Evolutionary conservation across 1,139 yeast genomes (phyloP).

Genomic region (Scheffersomyces illinoinensis): DNA sequence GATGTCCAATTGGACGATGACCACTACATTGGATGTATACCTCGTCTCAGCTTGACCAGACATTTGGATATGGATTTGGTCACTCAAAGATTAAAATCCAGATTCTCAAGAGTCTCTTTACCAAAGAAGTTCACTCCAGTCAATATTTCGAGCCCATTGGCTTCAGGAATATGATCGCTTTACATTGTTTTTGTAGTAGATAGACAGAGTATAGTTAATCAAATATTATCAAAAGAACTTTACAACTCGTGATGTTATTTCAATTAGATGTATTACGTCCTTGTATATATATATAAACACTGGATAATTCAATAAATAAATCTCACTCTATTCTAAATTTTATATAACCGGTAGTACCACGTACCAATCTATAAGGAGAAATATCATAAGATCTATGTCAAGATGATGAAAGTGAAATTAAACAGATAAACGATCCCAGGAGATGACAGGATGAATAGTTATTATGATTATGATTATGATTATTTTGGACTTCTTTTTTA

Average conservation of each 20-base stretch:
- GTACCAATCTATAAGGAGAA: conserved; percentile 4
- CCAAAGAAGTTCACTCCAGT: conserved; percentile 92
- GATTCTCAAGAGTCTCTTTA: conserved; percentile 83
- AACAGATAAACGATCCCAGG: not conserved
- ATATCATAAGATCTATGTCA: not conserved
- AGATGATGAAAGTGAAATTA: conserved; percentile 4
- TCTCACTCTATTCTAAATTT: not conserved
- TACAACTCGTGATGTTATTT: not conserved
- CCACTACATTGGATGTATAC: conserved; percentile 95
- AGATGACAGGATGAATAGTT: not conserved
- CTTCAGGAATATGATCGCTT: conserved; percentile 17
- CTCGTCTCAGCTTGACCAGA: conserved; percentile 83
- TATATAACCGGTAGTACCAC: conserved; percentile 10
- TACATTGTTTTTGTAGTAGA: not conserved
- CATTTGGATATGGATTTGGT: conserved; percentile 93
- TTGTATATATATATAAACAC: conserved; percentile 1
- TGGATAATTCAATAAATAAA: not conserved
- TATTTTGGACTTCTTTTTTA: not conserved
- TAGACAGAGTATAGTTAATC: not conserved
- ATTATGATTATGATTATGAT: too few relatives aligned
- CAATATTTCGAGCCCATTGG: conserved; percentile 71
- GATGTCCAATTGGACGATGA: conserved; percentile 96
- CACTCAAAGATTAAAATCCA: conserved; percentile 73
- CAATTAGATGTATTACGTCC: not conserved
- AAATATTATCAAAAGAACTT: not conserved